A percentile compares a stretch with the other conserved stretches of the same genome.
phyloP scores from a whole-genome alignment of 495 filamentous ascomycete species.

The Aspergillus baeticus region DNA sequence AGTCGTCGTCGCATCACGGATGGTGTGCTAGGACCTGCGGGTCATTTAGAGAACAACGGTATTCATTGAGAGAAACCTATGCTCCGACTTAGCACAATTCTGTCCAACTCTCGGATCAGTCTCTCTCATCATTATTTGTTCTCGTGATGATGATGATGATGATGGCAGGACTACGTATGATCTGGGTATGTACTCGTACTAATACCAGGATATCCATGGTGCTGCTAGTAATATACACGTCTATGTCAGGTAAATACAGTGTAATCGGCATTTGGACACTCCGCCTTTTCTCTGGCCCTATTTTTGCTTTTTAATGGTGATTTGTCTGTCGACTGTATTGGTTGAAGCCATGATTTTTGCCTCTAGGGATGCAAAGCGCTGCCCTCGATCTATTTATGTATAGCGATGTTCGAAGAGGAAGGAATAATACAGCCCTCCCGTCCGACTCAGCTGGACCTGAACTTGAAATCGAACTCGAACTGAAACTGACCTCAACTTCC shows the following conservation, averaged over 20 bases:
- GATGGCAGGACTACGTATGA: too few species aligned
- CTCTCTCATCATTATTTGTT: too few species aligned
- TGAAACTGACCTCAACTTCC: not conserved
- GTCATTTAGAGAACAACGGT: not conserved
- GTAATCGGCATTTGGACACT: not conserved
- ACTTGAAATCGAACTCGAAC: not conserved
- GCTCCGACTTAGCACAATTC: too few species aligned
- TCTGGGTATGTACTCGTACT: too few species aligned
- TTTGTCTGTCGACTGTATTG: not conserved
- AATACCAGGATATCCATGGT: too few species aligned
- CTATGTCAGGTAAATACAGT: not conserved
- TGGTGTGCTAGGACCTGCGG: too few species aligned
- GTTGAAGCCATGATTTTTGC: not conserved
- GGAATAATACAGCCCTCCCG: not conserved
- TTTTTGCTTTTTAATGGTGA: not conserved
- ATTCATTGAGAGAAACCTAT: not conserved
- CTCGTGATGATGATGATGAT: too few species aligned
- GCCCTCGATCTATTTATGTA: not conserved
- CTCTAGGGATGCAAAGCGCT: not conserved
- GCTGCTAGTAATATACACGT: not conserved
- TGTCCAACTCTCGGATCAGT: too few species aligned
- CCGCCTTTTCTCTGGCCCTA: not conserved
- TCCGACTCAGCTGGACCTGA: not conserved
- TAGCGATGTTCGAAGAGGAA: slow-evolving; percentile 1
- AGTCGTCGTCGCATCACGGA: too few species aligned